Evolutionary conservation across 805 yeast species (phyloP), one percentile per base, ranked within the genome.

Genomic region (Pichia californica): DNA sequence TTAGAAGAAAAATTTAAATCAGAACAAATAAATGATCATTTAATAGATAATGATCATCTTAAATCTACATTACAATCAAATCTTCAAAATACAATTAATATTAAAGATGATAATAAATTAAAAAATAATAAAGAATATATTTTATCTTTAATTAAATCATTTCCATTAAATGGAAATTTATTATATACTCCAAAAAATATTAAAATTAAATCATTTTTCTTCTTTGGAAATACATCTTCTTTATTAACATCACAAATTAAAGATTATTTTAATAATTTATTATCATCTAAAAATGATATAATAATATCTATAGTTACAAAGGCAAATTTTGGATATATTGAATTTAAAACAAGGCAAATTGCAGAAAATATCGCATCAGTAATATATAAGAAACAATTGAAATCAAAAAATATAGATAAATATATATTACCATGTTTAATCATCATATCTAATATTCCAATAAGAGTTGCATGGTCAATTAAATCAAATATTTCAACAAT

Each of bases 141-240:
- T 21, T 56, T 76, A 8, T 76, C 73, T 54, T 52, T 80, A 0
- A 63, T 81, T 28, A 62, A 77, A 20, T 75, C 73, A 50, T 63
- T 88, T n/a, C 95, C 95, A 0, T 71, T 84, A 45, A 77, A 76
- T 33, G 86, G 84, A 1, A 69, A 73, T n/a, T 56, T 81, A 9
- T 46, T 47, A 3, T 52, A 47, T 3, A 61, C 67, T 0, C 67
- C 81, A 0, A 62, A 62, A 28, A 71, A 73, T 41, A 46, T 55
- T 4, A 52, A 60, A 0, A 54, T 76, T n/a, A 71, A 69, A 41
- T 73, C 88, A 0, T 73, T 88, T 41, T 88, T 88, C 57, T 56
- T 88, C 16, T 85, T 81, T 62, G 96, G 96, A 2, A 67, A 87
- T 16, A 80, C 74, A 46, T 75, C 77, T 4, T 77, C 78, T 14